These are phyloP conservation scores for Lachancea waltii DNA, from an alignment of 805 yeast genomes.

Conservation along the genomic window DNA sequence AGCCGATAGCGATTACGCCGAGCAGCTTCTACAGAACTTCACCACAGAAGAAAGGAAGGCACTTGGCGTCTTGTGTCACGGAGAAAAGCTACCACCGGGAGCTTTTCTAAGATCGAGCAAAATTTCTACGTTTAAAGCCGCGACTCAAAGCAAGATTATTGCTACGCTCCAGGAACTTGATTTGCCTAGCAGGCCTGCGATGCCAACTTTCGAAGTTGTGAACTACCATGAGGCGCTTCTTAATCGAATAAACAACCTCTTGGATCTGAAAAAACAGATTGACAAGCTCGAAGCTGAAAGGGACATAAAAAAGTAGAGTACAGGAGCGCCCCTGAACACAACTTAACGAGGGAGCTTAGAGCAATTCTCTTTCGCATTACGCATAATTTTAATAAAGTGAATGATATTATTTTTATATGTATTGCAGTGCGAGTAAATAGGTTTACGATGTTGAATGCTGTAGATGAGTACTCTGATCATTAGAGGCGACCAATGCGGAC, in stretches of 20 bases:
- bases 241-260: conserved; percentile 58
- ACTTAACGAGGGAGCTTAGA: no score
- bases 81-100: conserved; percentile 67
- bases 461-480: no score
- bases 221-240: conserved; percentile 70
- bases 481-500: no score
- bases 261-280: conserved; percentile 79
- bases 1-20: conserved; percentile 32
- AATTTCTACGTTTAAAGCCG: conserved; percentile 72
- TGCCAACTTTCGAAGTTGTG: conserved; percentile 79
- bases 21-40: conserved; percentile 36
- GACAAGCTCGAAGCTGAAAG: conserved; percentile 85
- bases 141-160: conserved; percentile 54
- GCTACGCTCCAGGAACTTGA: conserved; percentile 71
- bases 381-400: no score
- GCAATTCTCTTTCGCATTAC: no score
- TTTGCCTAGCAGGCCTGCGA: conserved; percentile 72
- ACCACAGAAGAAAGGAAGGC: conserved; percentile 75
- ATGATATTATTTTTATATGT: no score
- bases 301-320: conserved; percentile 35
- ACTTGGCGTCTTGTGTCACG: conserved; percentile 76
- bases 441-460: no score
- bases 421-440: no score
- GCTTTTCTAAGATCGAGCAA: conserved; percentile 76
- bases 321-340: no score